Percentiles rank a stretch among this genome's conserved stretches.
Conservation (phyloP, 179 eudicot species). For the Beta corolliflora region DNA sequence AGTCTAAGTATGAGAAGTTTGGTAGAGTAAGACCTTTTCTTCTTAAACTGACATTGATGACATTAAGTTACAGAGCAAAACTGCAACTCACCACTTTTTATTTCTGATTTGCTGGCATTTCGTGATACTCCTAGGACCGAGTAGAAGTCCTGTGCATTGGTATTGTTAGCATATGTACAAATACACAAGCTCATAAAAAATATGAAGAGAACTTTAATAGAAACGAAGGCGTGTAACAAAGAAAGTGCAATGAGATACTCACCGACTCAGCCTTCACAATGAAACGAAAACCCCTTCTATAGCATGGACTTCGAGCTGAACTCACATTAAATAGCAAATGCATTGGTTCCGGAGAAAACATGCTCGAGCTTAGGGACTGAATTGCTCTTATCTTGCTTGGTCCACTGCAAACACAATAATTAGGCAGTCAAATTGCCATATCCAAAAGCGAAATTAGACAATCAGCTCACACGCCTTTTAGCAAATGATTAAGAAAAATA, state of each 20-base stretch:
- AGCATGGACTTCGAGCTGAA: slow-evolving; percentile 40
- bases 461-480: not conserved
- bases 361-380: slow-evolving; percentile 58
- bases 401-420: slow-evolving; percentile 31
- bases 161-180: slow-evolving; percentile 4
- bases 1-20: not conserved
- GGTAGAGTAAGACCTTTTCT: not conserved
- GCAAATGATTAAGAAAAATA: not conserved
- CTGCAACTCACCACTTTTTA: slow-evolving; percentile 74
- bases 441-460: not conserved
- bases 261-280: slow-evolving; percentile 80
- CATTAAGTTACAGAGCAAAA: not conserved
- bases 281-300: slow-evolving; percentile 59
- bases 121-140: slow-evolving; percentile 82
- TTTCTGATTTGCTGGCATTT: slow-evolving; percentile 85
- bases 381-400: slow-evolving; percentile 51
- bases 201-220: not conserved
- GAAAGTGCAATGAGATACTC: slow-evolving; percentile 36
- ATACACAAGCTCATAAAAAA: not conserved
- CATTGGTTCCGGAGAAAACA: slow-evolving; percentile 52
- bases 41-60: not conserved
- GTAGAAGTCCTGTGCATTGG: slow-evolving; percentile 68
- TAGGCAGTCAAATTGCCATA: slow-evolving; percentile 17
- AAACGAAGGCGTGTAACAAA: not conserved
- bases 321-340: slow-evolving; percentile 43